Conservation (phyloP, 2,329 filamentous ascomycete genomes). For the Aspergillus spinulosporus region DNA sequence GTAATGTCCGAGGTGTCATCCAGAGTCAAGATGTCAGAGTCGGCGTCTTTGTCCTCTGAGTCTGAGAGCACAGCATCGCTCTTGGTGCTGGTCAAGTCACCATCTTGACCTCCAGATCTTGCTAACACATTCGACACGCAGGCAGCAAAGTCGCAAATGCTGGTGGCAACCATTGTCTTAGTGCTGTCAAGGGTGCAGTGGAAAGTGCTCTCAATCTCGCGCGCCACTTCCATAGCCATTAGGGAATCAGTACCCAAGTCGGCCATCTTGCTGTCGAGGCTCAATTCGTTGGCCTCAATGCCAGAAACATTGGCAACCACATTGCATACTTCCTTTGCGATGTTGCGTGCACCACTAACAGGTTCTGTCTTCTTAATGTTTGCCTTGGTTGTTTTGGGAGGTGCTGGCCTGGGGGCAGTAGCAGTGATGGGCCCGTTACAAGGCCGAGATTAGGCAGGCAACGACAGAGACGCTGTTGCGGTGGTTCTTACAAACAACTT, state of each 20-base stretch:
- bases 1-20: not conserved
- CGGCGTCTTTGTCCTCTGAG: not conserved
- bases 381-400: not conserved
- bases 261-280: conserved; percentile 32
- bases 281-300: conserved; percentile 41
- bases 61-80: not conserved
- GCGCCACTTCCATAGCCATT: conserved; percentile 50
- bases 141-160: too few relatives aligned
- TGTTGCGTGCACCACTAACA: not conserved
- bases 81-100: not conserved
- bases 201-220: conserved; percentile 44
- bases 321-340: not conserved
- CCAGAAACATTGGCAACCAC: conserved; percentile 24
- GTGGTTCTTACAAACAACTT: not conserved
- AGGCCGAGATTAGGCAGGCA: not conserved
- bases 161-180: conserved; percentile 17
- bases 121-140: not conserved
- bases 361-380: not conserved
- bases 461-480: not conserved
- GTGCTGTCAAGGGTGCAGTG: conserved; percentile 28
- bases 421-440: not conserved
- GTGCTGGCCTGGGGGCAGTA: not conserved
- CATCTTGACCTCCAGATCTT: not conserved
- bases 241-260: conserved; percentile 28
- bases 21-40: not conserved